phyloP scores from a whole-genome alignment of 805 yeast genomes.

The Spathaspora girioi region DNA sequence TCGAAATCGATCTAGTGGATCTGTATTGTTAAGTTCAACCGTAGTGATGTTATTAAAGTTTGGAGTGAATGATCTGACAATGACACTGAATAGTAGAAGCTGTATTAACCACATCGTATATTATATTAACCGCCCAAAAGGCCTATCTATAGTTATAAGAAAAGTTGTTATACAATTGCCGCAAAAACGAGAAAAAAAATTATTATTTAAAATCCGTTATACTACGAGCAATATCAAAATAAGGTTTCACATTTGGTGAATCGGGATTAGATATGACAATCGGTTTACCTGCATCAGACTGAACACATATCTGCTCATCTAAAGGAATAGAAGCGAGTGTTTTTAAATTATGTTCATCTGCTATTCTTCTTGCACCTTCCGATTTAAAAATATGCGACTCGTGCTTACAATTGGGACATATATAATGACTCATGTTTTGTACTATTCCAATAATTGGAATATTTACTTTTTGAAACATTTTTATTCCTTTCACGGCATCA shows the following conservation, averaged over 20 bases:
- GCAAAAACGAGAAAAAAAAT: neutral
- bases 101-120: neutral
- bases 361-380: constrained; percentile 55
- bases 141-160: neutral
- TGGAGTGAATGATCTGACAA: neutral
- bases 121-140: neutral
- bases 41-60: neutral
- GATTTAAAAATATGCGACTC: constrained; percentile 72
- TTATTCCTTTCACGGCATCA: constrained; percentile 76
- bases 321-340: constrained; percentile 69
- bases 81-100: neutral
- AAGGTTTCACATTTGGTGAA: constrained; percentile 36
- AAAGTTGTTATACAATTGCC: neutral
- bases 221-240: constrained; percentile 43
- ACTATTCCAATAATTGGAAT: constrained; percentile 76
- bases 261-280: constrained; percentile 44
- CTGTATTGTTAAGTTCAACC: neutral
- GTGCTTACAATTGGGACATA: constrained; percentile 74
- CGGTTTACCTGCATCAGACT: constrained; percentile 66
- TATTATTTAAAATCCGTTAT: neutral
- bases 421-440: constrained; percentile 75
- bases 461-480: constrained; percentile 69
- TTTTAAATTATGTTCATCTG: constrained; percentile 42
- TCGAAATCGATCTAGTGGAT: neutral
- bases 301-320: constrained; percentile 52